These are phyloP conservation scores for Capsella bursapastoris DNA, from an alignment of 345 rosid genomes.

Conservation along the genomic window DNA sequence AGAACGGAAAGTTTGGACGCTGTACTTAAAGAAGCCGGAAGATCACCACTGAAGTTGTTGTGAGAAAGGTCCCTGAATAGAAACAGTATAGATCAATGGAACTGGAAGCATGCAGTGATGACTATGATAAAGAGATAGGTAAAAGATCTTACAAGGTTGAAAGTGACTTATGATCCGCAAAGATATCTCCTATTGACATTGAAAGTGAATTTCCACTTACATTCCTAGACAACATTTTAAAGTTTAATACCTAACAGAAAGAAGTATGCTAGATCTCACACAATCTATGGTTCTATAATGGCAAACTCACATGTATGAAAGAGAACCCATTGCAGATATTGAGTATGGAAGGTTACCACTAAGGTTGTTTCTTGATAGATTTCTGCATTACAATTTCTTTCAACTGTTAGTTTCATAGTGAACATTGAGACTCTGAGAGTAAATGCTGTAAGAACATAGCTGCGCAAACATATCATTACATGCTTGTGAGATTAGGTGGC, in stretches of 20 bases:
- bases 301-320: slow-evolving; percentile 74
- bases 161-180: slow-evolving; percentile 60
- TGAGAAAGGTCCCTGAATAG: slow-evolving; percentile 83
- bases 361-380: slow-evolving; percentile 84
- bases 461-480: slow-evolving; percentile 59
- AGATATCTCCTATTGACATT: slow-evolving; percentile 70
- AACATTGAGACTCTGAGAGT: not conserved
- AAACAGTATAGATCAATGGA: slow-evolving; percentile 14
- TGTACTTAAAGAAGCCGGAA: slow-evolving; percentile 80
- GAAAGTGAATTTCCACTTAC: slow-evolving; percentile 80
- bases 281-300: slow-evolving; percentile 31
- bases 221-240: slow-evolving; percentile 47
- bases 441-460: not conserved
- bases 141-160: slow-evolving; percentile 67
- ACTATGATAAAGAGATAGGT: slow-evolving; percentile 5
- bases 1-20: slow-evolving; percentile 69
- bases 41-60: slow-evolving; percentile 90
- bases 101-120: not conserved
- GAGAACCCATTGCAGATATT: slow-evolving; percentile 70
- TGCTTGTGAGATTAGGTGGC: slow-evolving; percentile 93
- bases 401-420: slow-evolving; percentile 18
- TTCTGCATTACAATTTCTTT: slow-evolving; percentile 58
- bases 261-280: slow-evolving; percentile 15
- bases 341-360: slow-evolving; percentile 95
- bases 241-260: slow-evolving; percentile 5